Conservation (phyloP, 345 rosid species). For the Garcia nutans region DNA sequence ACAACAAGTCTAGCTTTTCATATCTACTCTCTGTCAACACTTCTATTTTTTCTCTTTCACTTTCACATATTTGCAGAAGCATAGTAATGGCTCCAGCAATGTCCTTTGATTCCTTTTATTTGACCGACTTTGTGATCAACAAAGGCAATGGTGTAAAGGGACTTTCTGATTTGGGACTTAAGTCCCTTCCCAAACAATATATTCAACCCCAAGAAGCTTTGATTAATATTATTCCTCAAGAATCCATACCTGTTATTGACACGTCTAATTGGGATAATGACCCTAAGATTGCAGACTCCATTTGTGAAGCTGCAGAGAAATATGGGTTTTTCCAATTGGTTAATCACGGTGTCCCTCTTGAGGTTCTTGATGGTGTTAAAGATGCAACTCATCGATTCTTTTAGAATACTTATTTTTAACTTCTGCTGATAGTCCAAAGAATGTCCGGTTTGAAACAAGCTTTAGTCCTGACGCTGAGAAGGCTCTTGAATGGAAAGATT, state of each 20-base stretch:
- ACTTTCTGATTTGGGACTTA: slow-evolving; percentile 24
- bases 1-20: background rate
- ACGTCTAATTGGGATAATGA: slow-evolving; percentile 17
- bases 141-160: slow-evolving; percentile 29
- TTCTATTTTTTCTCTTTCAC: background rate
- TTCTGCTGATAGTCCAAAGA: no score
- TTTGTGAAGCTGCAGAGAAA: slow-evolving; percentile 27
- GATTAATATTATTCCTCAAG: slow-evolving; percentile 3
- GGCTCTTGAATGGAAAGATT: slow-evolving; percentile 56
- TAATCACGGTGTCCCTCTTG: slow-evolving; percentile 22
- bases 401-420: no score
- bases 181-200: slow-evolving; percentile 17
- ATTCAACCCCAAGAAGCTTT: slow-evolving; percentile 21
- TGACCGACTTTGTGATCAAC: slow-evolving; percentile 18
- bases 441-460: slow-evolving; percentile 5
- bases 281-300: slow-evolving; percentile 10
- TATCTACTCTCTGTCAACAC: no score
- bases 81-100: slow-evolving; percentile 17
- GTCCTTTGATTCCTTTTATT: background rate
- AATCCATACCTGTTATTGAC: slow-evolving; percentile 22
- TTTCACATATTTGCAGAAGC: no score
- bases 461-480: slow-evolving; percentile 15
- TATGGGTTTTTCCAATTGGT: slow-evolving; percentile 22
- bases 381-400: slow-evolving; percentile 21
- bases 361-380: slow-evolving; percentile 19